A percentile compares a stretch with the other conserved stretches of the same genome.
Conservation (phyloP, 495 filamentous ascomycete genomes). For the Penicillium pancosmium region DNA sequence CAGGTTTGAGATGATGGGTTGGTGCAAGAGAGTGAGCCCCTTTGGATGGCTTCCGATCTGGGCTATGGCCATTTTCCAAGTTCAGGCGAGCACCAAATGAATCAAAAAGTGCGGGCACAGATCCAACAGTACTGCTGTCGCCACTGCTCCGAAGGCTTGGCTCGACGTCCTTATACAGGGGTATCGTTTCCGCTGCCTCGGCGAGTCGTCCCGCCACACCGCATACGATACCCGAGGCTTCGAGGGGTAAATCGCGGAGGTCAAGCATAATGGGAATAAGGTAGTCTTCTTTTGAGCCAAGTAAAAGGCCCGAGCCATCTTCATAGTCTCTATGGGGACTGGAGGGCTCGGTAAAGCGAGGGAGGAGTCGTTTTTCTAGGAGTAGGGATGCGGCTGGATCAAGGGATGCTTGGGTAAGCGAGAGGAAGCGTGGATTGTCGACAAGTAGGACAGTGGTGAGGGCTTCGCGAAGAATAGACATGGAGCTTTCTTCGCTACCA, state of each 20-base stretch:
- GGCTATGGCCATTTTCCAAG: not conserved
- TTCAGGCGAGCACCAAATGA: conserved; percentile 21
- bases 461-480: conserved; percentile 48
- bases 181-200: conserved; percentile 41
- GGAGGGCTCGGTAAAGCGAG: conserved; percentile 49
- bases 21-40: conserved; percentile 8
- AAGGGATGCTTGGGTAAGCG: conserved; percentile 79
- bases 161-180: conserved; percentile 11
- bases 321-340: conserved; percentile 48
- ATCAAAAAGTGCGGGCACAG: conserved; percentile 23
- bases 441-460: conserved; percentile 57
- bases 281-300: conserved; percentile 78
- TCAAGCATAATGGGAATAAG: conserved; percentile 91
- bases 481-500: conserved; percentile 47
- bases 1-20: conserved; percentile 43
- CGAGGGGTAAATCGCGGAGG: conserved; percentile 75
- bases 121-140: conserved; percentile 19
- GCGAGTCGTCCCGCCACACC: conserved; percentile 84
- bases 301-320: conserved; percentile 56
- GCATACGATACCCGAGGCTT: conserved; percentile 92
- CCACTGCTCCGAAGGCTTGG: conserved; percentile 16
- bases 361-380: conserved; percentile 73
- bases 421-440: conserved; percentile 76
- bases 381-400: conserved; percentile 81
- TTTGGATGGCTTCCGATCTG: conserved; percentile 18